Evolutionary conservation across 2,329 filamentous ascomycete genomes (phyloP).

Genomic region (Pseudodiploospora longispora): DNA sequence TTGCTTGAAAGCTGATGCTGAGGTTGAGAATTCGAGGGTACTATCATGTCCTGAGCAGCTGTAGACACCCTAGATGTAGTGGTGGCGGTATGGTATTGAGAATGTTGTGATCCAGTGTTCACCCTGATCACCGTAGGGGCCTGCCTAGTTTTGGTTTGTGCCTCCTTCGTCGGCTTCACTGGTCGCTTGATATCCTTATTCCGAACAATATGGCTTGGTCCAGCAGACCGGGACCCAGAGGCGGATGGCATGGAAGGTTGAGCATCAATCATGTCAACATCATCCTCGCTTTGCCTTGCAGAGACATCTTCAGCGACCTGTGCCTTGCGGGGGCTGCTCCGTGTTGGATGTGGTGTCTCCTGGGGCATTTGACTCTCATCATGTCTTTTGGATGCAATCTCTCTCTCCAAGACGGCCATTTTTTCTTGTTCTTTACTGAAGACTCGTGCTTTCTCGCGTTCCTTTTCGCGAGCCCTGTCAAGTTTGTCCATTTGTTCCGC

Average conservation of each 20-base stretch:
- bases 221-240: constrained; percentile 45
- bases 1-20: constrained; percentile 50
- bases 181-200: constrained; percentile 50
- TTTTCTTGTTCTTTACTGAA: constrained; percentile 52
- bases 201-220: constrained; percentile 39
- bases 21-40: constrained; percentile 25
- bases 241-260: constrained; percentile 51
- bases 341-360: constrained; percentile 35
- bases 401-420: constrained; percentile 44
- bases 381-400: constrained; percentile 45
- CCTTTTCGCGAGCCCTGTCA: constrained; percentile 61
- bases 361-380: constrained; percentile 35
- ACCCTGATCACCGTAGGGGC: constrained; percentile 65
- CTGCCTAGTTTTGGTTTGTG: constrained; percentile 51
- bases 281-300: constrained; percentile 27
- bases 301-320: constrained; percentile 26
- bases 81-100: constrained; percentile 52
- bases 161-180: constrained; percentile 54
- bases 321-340: constrained; percentile 45
- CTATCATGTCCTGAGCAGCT: constrained; percentile 40
- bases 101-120: constrained; percentile 56
- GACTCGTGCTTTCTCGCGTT: constrained; percentile 57
- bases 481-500: constrained; percentile 55
- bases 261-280: constrained; percentile 50
- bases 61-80: constrained; percentile 42